Base-by-base conservation (phyloP, 1,284 basidiomycete species). In the Cutaneotrichosporon sp. region DNA sequence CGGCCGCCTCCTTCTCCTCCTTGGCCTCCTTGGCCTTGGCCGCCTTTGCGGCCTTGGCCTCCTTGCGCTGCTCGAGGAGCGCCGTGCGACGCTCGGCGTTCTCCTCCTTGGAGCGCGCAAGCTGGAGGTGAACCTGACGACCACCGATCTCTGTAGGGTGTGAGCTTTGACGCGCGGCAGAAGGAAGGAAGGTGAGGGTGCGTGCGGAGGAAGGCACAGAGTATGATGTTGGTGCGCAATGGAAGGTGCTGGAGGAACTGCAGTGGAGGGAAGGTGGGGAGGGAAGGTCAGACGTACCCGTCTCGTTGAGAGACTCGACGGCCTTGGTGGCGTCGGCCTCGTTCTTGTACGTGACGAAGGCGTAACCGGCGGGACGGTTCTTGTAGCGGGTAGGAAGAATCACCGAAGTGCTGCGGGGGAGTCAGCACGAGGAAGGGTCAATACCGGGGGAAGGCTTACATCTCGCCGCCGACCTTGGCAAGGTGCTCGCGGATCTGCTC, bases 101-200 rank as follows among this genome's bases (percentile, higher is more conserved):
- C 70, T 86, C 90, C 81, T 86, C 88, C 83, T 91, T 92, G 81
- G 91, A 89, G 82, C 93, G 93, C 76, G 93, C 94, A 75, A 92
- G 82, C 83, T 95, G 89, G 80, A 95, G 85, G 79, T 90, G 88
- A 78, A 95, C 86, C 79, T 84, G 84, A 78, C 93, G 91, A 67
- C 89, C 91, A 67, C 91, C 89, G 79, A 95, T 87, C 79, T 93
- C 78, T 79, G 64, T 18, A 4, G 51, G 58, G 18, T n/a, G 31
- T 52, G 27, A 49, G 55, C 34, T 24, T 46, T 22, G 33, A 18
- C 43, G 38, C 38, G 18, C 18, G 16, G 18, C 3, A 4, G 36
- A 14, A n/a, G 38, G 38, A 42, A n/a, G 38, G 38, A 42, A 42
- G 38, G 38, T n/a, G 16, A 3, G 34, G 16, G 16, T 22, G 6